Conservation (phyloP, 495 filamentous ascomycete genomes). For the Xylona heveae region DNA sequence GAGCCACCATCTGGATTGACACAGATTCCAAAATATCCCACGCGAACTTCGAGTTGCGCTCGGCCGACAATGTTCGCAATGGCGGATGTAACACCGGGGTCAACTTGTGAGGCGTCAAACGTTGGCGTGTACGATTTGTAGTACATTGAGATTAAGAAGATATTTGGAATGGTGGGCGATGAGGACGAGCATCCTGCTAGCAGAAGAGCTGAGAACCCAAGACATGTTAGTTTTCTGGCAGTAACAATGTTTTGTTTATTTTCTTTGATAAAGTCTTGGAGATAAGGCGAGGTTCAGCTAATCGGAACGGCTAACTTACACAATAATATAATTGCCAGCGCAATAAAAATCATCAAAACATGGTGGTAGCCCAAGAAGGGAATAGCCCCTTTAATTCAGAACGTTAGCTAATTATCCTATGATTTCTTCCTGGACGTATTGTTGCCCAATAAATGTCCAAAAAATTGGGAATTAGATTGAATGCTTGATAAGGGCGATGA, state of each 20-base stretch:
- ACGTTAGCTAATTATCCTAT: conserved; percentile 7
- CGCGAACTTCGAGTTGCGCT: conserved; percentile 44
- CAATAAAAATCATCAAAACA: conserved; percentile 93
- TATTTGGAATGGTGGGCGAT: conserved; percentile 51
- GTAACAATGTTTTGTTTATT: conserved; percentile 1
- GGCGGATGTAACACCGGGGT: conserved; percentile 59
- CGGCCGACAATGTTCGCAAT: conserved; percentile 51
- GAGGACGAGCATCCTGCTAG: conserved; percentile 62
- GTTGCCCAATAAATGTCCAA: no score
- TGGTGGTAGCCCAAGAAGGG: conserved; percentile 97
- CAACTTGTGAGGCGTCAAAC: conserved; percentile 58
- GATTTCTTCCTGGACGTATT: no score
- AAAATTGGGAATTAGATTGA: no score
- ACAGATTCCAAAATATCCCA: conserved; percentile 61
- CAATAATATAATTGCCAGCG: conserved; percentile 78
- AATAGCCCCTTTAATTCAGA: conserved; percentile 41
- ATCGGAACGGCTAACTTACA: conserved; percentile 61
- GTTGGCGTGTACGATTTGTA: conserved; percentile 42
- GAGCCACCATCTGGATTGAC: conserved; percentile 48
- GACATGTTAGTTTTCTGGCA: conserved; percentile 1
- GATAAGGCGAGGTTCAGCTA: background rate
- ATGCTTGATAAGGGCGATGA: no score
- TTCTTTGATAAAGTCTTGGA: background rate
- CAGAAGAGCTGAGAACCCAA: conserved; percentile 34
- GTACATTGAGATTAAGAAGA: conserved; percentile 62